These are phyloP conservation scores for Lignosus rhinocerotis DNA, from an alignment of 1,284 basidiomycete species.

Conservation along the genomic window DNA sequence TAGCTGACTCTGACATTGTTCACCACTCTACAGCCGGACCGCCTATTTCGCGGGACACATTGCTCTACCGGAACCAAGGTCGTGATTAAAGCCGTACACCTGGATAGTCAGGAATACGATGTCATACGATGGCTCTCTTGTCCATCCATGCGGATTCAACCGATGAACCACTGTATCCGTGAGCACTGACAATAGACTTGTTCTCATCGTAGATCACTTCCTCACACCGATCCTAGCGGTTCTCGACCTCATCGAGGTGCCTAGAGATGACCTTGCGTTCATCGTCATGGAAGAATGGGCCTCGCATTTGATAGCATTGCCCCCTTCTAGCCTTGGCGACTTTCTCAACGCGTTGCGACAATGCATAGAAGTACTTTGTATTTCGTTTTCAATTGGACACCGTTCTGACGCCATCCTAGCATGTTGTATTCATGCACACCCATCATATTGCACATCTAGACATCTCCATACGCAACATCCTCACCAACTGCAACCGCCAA, in stretches of 20 bases:
- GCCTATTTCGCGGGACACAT: conserved; percentile 66
- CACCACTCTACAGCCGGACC: conserved; percentile 52
- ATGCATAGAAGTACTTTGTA: conserved; percentile 55
- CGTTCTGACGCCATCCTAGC: conserved; percentile 41
- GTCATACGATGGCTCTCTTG: conserved; percentile 56
- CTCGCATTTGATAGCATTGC: conserved; percentile 52
- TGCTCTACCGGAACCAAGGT: conserved; percentile 51
- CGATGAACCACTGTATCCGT: conserved; percentile 78
- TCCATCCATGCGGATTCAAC: conserved; percentile 50
- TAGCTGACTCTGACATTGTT: neutral
- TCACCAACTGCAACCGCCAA: conserved; percentile 60
- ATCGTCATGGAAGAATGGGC: conserved; percentile 83
- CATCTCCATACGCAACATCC: conserved; percentile 65
- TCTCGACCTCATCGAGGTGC: conserved; percentile 58
- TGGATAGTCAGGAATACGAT: conserved; percentile 60
- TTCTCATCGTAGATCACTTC: neutral
- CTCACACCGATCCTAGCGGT: conserved; percentile 46
- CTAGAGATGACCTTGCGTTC: conserved; percentile 55
- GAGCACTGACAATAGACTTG: conserved; percentile 30
- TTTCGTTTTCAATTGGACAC: neutral
- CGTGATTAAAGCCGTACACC: conserved; percentile 67
- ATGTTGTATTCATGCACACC: conserved; percentile 67
- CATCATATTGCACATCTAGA: conserved; percentile 69
- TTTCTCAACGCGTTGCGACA: conserved; percentile 63
- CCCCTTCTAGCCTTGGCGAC: conserved; percentile 49